phyloP scores from a whole-genome alignment of 352 stramenopile genomes.

The Phytophthora hibernalis region DNA sequence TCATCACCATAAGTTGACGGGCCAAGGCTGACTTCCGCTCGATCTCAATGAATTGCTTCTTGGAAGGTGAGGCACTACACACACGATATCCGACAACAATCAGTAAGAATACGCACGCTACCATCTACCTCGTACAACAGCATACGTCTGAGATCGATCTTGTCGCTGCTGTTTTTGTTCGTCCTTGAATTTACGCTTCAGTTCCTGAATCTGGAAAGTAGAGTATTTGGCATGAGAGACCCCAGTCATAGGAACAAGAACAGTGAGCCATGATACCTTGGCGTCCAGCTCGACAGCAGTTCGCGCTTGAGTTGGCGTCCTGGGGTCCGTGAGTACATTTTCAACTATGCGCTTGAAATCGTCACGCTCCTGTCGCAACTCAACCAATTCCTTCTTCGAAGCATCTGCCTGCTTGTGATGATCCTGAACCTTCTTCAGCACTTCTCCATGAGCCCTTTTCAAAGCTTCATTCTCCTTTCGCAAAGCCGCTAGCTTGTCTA shows the following conservation, averaged over 20 bases:
- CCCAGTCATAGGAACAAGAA: background rate
- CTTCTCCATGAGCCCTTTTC: slow-evolving; percentile 15
- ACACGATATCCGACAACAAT: background rate
- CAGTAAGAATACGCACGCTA: background rate
- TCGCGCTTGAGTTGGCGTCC: slow-evolving; percentile 19
- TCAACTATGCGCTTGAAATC: slow-evolving; percentile 16
- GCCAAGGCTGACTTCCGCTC: slow-evolving; percentile 8
- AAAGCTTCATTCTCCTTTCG: slow-evolving; percentile 14
- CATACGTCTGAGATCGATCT: slow-evolving; percentile 21
- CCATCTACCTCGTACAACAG: background rate
- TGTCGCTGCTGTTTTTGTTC: slow-evolving; percentile 10
- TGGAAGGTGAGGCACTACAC: slow-evolving; percentile 32
- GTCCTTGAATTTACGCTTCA: slow-evolving; percentile 10
- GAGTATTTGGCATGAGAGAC: background rate
- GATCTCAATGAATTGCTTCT: slow-evolving; percentile 13
- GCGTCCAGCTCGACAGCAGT: slow-evolving; percentile 22
- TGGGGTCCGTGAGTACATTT: slow-evolving; percentile 21
- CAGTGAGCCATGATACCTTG: slow-evolving; percentile 13
- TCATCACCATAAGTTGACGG: background rate
- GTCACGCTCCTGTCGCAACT: slow-evolving; percentile 20
- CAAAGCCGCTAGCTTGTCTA: slow-evolving; percentile 8
- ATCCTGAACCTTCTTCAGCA: slow-evolving; percentile 13
- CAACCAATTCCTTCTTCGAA: slow-evolving; percentile 11
- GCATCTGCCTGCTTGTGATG: slow-evolving; percentile 10
- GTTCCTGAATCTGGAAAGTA: slow-evolving; percentile 16